Base-by-base conservation (phyloP, 139 green algal species). In the Gonium pectorale region DNA sequence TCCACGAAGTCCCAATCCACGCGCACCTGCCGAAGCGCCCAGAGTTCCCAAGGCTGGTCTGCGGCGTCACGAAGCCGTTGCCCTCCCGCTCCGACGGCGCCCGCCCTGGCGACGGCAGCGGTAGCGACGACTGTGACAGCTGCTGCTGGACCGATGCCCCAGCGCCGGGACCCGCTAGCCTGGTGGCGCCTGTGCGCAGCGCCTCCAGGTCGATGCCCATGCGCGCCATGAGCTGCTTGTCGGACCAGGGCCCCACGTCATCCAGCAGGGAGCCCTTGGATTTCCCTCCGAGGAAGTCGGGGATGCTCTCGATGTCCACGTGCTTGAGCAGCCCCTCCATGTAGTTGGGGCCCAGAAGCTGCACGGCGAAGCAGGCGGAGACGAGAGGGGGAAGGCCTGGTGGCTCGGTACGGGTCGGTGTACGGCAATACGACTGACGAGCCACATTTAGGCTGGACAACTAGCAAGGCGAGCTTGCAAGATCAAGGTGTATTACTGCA, bases 191-290 rank as follows among this genome's bases (percentile, higher is more conserved):
- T 0, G 26, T 19, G 19, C 79, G 70, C 31, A 91, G 70, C 54
- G 70, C 63, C 43, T 89, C 87, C 33, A 87, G 24, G 54, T 87
- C 71, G 24, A 89, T 49, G 5, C 68, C 59, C n/a, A 88, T 43
- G 2, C 9, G 5, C 15, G 67, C 80, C 35, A 86, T 54, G 40
- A 94, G 69, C n/a, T 90, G 79, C 0, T 89, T 74, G 75, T 98
- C 90, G 41, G 93, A 91, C 95, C 95, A 98, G 33, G 95, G 93
- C 5, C 95, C 95, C 33, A 93, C 79, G 74, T 98, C 95, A 44
- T 97, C 95, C 67, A 97, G 77, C 56, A 98, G 89, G 9, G 95
- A 94, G 43, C 90, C 90, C 26, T 87, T 63, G 31, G 74, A 90
- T 41, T 85, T 83, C 60, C 94, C 96, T 0, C 96, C 96, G 31